Conservation (phyloP, 1,284 basidiomycete genomes). For the Cryptococcus deneoformans region DNA sequence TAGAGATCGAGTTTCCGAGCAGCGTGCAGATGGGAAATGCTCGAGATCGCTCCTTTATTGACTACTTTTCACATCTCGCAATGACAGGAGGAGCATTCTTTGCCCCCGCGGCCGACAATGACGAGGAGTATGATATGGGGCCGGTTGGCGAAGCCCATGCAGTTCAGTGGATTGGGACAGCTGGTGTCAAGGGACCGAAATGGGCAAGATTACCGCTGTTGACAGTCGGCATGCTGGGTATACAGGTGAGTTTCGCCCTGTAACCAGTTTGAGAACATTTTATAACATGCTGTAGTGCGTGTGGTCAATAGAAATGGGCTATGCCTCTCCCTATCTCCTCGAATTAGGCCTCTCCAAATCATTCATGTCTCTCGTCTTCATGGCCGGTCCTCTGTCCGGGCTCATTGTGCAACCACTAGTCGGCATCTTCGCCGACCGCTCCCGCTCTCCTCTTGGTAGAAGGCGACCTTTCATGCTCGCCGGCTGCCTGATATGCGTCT, state of each 20-base stretch:
- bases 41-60: no score
- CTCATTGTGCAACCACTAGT: slow-evolving; percentile 90
- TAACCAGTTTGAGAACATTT: neutral
- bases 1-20: no score
- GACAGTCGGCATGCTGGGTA: slow-evolving; percentile 73
- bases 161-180: slow-evolving; percentile 57
- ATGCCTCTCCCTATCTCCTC: slow-evolving; percentile 89
- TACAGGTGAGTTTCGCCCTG: slow-evolving; percentile 57
- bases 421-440: slow-evolving; percentile 79
- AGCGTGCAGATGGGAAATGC: no score
- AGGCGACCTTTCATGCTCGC: slow-evolving; percentile 80
- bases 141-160: slow-evolving; percentile 29
- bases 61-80: neutral
- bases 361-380: slow-evolving; percentile 83
- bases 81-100: slow-evolving; percentile 42
- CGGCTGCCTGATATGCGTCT: slow-evolving; percentile 64
- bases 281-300: slow-evolving; percentile 49
- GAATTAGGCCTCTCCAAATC: slow-evolving; percentile 86
- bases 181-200: slow-evolving; percentile 59
- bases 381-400: slow-evolving; percentile 90
- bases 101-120: slow-evolving; percentile 16
- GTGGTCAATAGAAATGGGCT: slow-evolving; percentile 91
- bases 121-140: slow-evolving; percentile 33
- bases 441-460: slow-evolving; percentile 86
- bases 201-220: slow-evolving; percentile 67